These are phyloP conservation scores for Blepharisma japonicum DNA, from an alignment of 73 alveolate genomes.

Conservation along the genomic window DNA sequence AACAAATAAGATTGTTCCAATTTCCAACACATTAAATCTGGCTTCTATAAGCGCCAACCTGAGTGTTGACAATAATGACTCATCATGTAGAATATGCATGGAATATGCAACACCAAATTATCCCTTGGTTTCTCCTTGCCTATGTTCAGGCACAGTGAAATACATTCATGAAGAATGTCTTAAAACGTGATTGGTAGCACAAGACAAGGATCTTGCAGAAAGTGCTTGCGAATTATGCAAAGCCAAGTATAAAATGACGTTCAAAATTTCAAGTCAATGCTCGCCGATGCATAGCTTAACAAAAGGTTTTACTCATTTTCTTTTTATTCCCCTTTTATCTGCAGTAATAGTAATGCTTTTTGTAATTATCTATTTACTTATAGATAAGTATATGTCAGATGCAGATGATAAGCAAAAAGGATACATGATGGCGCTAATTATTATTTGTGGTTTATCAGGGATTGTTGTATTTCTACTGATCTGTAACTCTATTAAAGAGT, in stretches of 20 bases:
- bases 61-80: no score
- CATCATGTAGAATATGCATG: conserved; percentile 40
- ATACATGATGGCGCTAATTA: conserved; percentile 9
- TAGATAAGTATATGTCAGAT: not conserved
- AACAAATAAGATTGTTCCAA: no score
- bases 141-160: conserved; percentile 81
- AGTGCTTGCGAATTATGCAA: conserved; percentile 11
- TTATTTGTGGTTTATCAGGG: not conserved
- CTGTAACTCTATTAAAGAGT: not conserved
- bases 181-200: conserved; percentile 63
- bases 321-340: conserved; percentile 17
- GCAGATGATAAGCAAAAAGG: conserved; percentile 7
- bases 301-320: not conserved
- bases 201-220: conserved; percentile 8
- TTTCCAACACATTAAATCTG: no score
- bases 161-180: conserved; percentile 82
- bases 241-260: conserved; percentile 3
- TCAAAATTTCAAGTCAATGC: not conserved
- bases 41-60: no score
- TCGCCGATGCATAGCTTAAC: not conserved
- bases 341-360: conserved; percentile 9
- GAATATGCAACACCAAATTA: conserved; percentile 39
- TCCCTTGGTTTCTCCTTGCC: conserved; percentile 86
- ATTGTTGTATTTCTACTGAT: not conserved
- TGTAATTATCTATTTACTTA: not conserved